Evolutionary conservation across 768 basidiomycete species (phyloP).

Genomic region (Naganishia antarctica): DNA sequence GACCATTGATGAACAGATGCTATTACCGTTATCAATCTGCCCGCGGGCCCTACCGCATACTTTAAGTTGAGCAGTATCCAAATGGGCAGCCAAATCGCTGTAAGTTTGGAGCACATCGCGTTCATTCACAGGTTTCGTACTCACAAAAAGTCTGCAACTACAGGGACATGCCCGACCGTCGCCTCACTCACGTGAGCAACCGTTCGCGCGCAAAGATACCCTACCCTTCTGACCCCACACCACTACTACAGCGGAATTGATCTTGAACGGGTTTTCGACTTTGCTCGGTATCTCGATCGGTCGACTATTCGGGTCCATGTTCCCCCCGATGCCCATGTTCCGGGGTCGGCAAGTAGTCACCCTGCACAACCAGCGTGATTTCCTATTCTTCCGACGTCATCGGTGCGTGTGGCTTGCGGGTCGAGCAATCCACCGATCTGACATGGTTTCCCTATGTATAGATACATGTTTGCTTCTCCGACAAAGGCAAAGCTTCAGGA

Average conservation of each 20-base stretch:
- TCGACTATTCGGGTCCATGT: slow-evolving; percentile 90
- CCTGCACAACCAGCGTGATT: slow-evolving; percentile 94
- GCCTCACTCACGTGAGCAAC: slow-evolving; percentile 63
- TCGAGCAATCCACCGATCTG: neutral
- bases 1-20: slow-evolving; percentile 61
- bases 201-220: neutral
- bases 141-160: no score
- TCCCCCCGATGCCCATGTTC: slow-evolving; percentile 91
- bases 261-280: slow-evolving; percentile 90
- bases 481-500: slow-evolving; percentile 92
- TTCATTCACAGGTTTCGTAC: no score
- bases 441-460: slow-evolving; percentile 45
- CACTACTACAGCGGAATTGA: slow-evolving; percentile 65
- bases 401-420: slow-evolving; percentile 55
- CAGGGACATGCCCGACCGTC: slow-evolving; percentile 90
- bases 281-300: slow-evolving; percentile 89
- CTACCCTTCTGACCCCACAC: neutral
- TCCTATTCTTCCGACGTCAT: slow-evolving; percentile 93
- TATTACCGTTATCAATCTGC: slow-evolving; percentile 83
- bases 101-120: slow-evolving; percentile 48
- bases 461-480: slow-evolving; percentile 84
- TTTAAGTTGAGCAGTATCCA: slow-evolving; percentile 88
- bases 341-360: slow-evolving; percentile 95
- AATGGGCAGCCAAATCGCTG: slow-evolving; percentile 78
- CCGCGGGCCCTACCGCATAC: slow-evolving; percentile 87